Evolutionary conservation across 108 stramenopile genomes (phyloP).

Genomic region (Halocafeteria seosinensis): DNA sequence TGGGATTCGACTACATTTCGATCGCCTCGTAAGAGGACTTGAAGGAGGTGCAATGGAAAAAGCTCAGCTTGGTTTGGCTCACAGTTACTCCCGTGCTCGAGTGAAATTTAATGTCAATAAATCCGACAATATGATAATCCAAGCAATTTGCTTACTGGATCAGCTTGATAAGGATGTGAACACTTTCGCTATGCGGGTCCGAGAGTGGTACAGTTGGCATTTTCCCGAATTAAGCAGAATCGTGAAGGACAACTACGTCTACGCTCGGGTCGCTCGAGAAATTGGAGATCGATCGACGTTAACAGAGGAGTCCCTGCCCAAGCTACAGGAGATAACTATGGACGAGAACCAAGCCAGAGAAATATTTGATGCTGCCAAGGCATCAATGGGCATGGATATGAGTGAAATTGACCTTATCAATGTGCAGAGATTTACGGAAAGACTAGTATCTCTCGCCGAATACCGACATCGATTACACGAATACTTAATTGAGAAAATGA

Average conservation of each 20-base stretch:
- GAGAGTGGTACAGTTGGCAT: slow-evolving; percentile 99
- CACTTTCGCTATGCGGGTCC: slow-evolving; percentile 94
- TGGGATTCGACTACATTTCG: slow-evolving; percentile 73
- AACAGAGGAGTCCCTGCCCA: slow-evolving; percentile 27
- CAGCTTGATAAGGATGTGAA: slow-evolving; percentile 99
- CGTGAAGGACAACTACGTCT: slow-evolving; percentile 41
- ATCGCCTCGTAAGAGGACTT: slow-evolving; percentile 73
- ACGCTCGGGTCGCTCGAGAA: slow-evolving; percentile 31
- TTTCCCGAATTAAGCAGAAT: slow-evolving; percentile 84
- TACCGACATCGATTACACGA: slow-evolving; percentile 71
- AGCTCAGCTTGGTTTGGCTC: slow-evolving; percentile 91
- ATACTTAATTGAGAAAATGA: slow-evolving; percentile 86
- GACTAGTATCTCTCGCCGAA: slow-evolving; percentile 90
- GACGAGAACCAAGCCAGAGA: slow-evolving; percentile 62
- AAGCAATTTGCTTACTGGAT: slow-evolving; percentile 92
- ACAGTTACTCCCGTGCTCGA: slow-evolving; percentile 91
- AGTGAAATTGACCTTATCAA: slow-evolving; percentile 88
- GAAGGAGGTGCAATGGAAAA: slow-evolving; percentile 69
- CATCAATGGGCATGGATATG: slow-evolving; percentile 97
- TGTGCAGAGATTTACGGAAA: slow-evolving; percentile 79
- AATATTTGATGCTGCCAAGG: slow-evolving; percentile 68
- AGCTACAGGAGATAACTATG: slow-evolving; percentile 55
- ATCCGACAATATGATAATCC: slow-evolving; percentile 99
- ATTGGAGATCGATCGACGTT: slow-evolving; percentile 28
- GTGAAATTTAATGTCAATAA: slow-evolving; percentile 97